Base-by-base conservation (phyloP, 345 rosid genomes). In the Garcia nutans region DNA sequence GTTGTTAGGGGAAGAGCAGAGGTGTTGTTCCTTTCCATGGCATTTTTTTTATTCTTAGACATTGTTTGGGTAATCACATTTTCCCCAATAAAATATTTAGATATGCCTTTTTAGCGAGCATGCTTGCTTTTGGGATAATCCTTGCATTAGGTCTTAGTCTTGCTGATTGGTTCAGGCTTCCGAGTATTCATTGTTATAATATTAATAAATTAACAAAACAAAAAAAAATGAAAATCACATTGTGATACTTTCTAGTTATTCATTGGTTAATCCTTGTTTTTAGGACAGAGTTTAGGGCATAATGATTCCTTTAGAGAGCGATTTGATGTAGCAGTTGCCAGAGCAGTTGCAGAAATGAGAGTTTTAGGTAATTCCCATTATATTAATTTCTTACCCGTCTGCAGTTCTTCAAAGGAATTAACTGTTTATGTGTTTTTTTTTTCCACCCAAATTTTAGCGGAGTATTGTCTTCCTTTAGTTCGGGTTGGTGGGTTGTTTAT, bases 331-430 rank as follows among this genome's bases (percentile, higher is more conserved):
- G 93, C 94, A 42, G 89, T 93, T 50, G 98, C 99, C 72, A 93
- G 99, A 88, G 98, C 97, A 74, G 99, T 95, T 1, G 94, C 97
- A 1, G 99, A 95, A 80, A 88, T 95, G 98, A 89, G 97, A 87
- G 83, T 93, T 61, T 84, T 95, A 79, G 97, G 99, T 95, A 72
- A 75, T 55, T 79, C 26, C 65, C 33, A 62, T 54, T 26, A 26
- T 58, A 60, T 75, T 60, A 10, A 68, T 49, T 28, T 72, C 20
- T 67, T 77, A 10, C 5, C 16, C 69, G 3, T 55, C 33, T 64
- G 78, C 68, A 10, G 58, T 70, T 20, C 56, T 59, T n/a, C 24
- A 47, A 55, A 72, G 20, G 76, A 75, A 61, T 45, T 13, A 19
- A 23, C 49, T 74, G 64, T 61, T 82, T 37, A 68, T 70, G 45